These are phyloP conservation scores for Botryobasidium botryosum DNA, from an alignment of 768 basidiomycete species.

Conservation along the genomic window DNA sequence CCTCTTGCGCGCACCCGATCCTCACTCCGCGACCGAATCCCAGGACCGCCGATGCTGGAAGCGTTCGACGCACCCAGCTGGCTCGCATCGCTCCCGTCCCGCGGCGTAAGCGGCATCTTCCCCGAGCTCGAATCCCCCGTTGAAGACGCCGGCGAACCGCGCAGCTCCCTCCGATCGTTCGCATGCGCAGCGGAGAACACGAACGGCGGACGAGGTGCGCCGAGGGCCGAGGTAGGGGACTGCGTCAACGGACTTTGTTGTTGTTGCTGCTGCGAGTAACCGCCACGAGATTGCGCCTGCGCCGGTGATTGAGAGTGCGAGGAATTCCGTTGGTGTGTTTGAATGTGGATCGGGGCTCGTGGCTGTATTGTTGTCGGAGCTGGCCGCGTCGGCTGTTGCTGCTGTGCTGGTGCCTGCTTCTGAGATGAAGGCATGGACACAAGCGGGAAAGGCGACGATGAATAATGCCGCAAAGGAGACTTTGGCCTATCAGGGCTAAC, in stretches of 20 bases:
- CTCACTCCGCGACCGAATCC: slow-evolving; percentile 42
- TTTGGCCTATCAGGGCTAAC: too few species aligned
- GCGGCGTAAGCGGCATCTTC: slow-evolving; percentile 54
- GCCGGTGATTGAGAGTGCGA: too few species aligned
- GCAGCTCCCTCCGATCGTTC: too few species aligned
- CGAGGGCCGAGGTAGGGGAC: not conserved
- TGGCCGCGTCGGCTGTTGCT: too few species aligned
- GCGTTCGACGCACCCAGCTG: slow-evolving; percentile 4
- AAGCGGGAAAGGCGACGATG: too few species aligned
- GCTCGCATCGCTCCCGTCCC: slow-evolving; percentile 49
- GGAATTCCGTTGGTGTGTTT: too few species aligned
- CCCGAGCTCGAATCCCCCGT: slow-evolving; percentile 44
- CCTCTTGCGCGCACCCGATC: slow-evolving; percentile 18
- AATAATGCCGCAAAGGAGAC: too few species aligned
- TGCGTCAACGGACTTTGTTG: not conserved
- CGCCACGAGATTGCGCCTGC: too few species aligned
- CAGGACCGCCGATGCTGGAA: slow-evolving; percentile 30
- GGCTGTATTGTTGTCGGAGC: not conserved
- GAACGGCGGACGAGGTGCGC: not conserved
- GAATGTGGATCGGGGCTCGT: too few species aligned
- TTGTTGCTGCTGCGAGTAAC: not conserved
- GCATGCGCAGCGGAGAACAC: too few species aligned
- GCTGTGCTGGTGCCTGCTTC: too few species aligned
- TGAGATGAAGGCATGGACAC: too few species aligned
- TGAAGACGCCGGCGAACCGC: slow-evolving; percentile 1